These are phyloP conservation scores for Hibiscus tridactylites DNA, from an alignment of 345 rosid genomes.

Conservation along the genomic window DNA sequence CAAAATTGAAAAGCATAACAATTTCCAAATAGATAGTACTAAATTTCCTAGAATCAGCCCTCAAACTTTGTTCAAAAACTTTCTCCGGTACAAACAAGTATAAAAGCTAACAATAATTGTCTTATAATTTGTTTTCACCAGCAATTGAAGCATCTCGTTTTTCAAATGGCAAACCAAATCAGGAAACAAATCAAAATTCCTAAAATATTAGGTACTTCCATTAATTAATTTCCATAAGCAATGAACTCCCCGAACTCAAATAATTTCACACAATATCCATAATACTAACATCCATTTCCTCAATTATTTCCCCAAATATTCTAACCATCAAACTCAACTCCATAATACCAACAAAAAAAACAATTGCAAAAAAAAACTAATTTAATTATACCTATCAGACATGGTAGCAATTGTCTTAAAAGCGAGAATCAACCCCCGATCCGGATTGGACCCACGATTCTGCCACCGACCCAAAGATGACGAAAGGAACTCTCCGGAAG, in stretches of 20 bases:
- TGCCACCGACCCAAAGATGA: slow-evolving; percentile 95
- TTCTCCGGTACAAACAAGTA: background rate
- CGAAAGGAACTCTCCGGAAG: slow-evolving; percentile 86
- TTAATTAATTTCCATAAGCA: too few relatives aligned
- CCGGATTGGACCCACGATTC: slow-evolving; percentile 93
- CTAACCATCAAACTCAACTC: background rate
- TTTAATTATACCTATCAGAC: slow-evolving; percentile 72
- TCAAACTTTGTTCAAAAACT: too few relatives aligned
- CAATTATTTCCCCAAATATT: background rate
- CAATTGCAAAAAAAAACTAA: background rate
- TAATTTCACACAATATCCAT: background rate
- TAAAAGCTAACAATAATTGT: background rate
- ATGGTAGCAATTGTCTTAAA: slow-evolving; percentile 92
- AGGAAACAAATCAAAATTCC: background rate
- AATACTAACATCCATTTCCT: background rate
- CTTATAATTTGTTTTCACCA: background rate
- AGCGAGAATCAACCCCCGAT: slow-evolving; percentile 82
- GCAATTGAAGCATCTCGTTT: background rate
- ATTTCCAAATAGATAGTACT: background rate
- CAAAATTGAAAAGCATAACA: background rate
- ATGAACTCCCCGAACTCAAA: too few relatives aligned
- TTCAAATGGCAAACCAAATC: too few relatives aligned
- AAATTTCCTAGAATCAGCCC: background rate
- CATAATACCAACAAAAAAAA: background rate
- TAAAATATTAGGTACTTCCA: background rate